Evolutionary conservation across 1,284 basidiomycete species (phyloP), one percentile per base, ranked within the genome.

Genomic region (Trichosporon asahii): DNA sequence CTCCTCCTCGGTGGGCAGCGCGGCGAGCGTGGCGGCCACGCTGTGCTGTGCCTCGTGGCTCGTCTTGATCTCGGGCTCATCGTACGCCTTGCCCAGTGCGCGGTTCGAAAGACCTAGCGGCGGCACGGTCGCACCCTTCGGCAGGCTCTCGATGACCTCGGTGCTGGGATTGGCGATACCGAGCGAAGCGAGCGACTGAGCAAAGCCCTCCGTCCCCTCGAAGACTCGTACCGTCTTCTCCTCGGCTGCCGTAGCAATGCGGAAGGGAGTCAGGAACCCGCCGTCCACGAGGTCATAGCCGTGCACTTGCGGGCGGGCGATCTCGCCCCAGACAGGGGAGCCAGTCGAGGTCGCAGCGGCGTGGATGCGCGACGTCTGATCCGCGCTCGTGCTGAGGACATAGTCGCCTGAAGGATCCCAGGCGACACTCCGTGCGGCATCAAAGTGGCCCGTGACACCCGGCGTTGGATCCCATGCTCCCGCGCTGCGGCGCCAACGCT

Each of bases 141-240:
- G 81, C 63, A 80, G 66, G 14, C 11, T 12, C 6, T 18, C 29
- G 57, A 61, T 31, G 5, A 14, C 8, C 57, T 31, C 57, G 2
- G 27, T 18, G 11, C 14, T 6, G 1, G 57, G 57, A 6, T 5
- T 12, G 9, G 57, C 29, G 18, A 81, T 82, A 1, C 83, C 84
- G n/a, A 86, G 73, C 9, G 75, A 79, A 5, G 87, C 85, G 33
- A 90, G 80, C 7, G 88, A 83, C 55, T 89, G 86, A 0, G 94
- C 88, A 77, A 96, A 97, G 6, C 88, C 87, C 21, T 86, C 86
- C 4, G 95, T 91, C 11, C 93, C 94, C 77, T 94, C 93, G 75
- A 98, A 98, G 0, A 96, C 89, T 61, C 95, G 88, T 11, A 89
- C 88, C 15, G 96, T 93, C 82, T 97, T 97, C 83, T 98, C 95